Base-by-base conservation (phyloP, 371 early-diverging fungal genomes). In the Dichotomocladium elegans region DNA sequence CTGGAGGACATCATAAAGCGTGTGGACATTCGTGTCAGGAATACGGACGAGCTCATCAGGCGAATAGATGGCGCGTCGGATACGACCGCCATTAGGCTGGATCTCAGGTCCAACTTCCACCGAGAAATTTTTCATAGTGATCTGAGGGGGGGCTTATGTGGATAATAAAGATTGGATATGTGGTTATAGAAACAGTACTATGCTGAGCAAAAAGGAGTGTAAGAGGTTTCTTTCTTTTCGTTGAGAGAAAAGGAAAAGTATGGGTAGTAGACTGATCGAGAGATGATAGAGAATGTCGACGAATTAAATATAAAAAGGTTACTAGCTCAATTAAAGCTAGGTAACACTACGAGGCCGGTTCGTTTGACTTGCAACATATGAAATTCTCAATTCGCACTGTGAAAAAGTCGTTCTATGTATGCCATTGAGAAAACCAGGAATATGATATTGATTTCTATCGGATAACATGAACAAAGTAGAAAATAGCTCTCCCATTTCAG, bases 1-100 rank as follows among this genome's bases (percentile, higher is more conserved):
- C 60, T 78, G 73, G 24, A 90, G 22, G 6, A 89, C 70, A 50
- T 90, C 90, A 62, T 85, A 87, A 27, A 90, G 69, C 2, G 91
- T 87, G 61, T 75, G 72, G 50, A 88, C 77, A 19, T 79, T 76
- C 17, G 73, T 73, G 43, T 60, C 53, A 40, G 87, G 86, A 8
- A 64, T 60, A 55, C 64, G 57, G 49, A 79, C 61, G 41, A 85
- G 61, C 25, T 64, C 71, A 51, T 80, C 69, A 10, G 77, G 69
- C 3, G 74, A 64, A 29, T 68, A 65, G 24, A 64, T 63, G 28
- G 75, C 70, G 53, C 82, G 79, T 41, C 80, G 72, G 45, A 81
- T 66, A 34, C 64, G 76, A 19, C 80, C 79, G 14, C 63, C 63
- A 17, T 52, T 54, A 17, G 63, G 63, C 34, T 63, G 58, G 0